Percentiles rank a stretch among this genome's conserved stretches.
Conservation (phyloP, 129 eudicot genomes). For the Smallanthus sonchifolius region DNA sequence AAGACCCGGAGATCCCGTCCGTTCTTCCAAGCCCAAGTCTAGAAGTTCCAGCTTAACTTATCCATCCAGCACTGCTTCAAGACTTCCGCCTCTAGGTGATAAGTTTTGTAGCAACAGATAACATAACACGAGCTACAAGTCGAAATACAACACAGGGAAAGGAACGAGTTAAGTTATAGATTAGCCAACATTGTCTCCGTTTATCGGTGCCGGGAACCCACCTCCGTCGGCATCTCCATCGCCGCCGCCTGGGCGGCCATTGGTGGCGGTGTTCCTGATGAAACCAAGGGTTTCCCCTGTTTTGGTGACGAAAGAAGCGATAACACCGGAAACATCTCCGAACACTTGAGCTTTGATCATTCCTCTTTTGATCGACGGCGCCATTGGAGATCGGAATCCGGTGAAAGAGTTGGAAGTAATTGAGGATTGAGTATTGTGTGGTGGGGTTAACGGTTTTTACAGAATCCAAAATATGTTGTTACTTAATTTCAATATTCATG, state of each 20-base stretch:
- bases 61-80: no score
- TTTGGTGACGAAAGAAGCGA: neutral
- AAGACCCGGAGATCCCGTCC: no score
- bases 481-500: no score
- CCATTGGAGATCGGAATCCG: constrained; percentile 14
- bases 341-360: constrained; percentile 23
- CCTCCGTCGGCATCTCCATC: neutral
- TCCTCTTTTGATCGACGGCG: constrained; percentile 23
- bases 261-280: neutral
- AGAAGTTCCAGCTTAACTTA: no score
- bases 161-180: neutral
- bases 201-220: neutral
- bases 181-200: neutral
- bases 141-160: neutral
- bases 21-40: no score
- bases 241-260: neutral
- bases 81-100: no score
- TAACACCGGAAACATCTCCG: neutral
- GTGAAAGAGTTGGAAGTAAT: neutral
- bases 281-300: constrained; percentile 9
- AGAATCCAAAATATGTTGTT: no score
- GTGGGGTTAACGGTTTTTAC: neutral
- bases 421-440: neutral
- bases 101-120: no score
- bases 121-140: neutral